A percentile compares a stretch with the other conserved stretches of the same genome.
phyloP scores from a whole-genome alignment of 2,329 filamentous ascomycete genomes.

The Talaromyces sp. region DNA sequence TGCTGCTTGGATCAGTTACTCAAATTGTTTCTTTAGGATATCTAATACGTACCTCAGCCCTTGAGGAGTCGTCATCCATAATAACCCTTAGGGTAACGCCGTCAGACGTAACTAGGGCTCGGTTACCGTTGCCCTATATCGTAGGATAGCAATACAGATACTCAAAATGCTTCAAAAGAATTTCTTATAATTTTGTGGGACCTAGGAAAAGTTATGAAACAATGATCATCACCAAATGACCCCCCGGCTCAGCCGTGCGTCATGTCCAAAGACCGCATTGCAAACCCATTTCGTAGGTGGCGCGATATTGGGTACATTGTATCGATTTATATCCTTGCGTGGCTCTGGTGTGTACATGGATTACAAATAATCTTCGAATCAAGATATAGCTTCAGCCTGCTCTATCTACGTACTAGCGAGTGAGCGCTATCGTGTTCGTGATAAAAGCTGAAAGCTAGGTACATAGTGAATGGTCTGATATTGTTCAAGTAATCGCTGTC shows the following conservation, averaged over 20 bases:
- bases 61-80: not conserved
- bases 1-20: not conserved
- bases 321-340: not conserved
- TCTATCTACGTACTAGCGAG: not conserved
- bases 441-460: not conserved
- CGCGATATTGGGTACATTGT: not conserved
- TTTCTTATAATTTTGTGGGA: not conserved
- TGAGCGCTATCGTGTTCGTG: not conserved
- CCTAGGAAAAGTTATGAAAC: not conserved
- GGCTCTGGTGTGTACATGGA: not conserved
- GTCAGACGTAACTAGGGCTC: not conserved
- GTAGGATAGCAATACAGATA: not conserved
- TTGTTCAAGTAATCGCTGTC: not conserved
- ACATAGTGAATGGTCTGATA: not conserved
- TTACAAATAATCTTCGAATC: not conserved
- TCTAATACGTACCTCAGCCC: too few species aligned
- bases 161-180: not conserved
- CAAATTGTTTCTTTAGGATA: too few species aligned
- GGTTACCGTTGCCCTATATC: not conserved
- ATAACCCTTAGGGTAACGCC: not conserved
- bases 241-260: not conserved
- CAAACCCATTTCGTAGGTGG: too few species aligned
- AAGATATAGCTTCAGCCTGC: not conserved
- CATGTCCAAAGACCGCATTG: not conserved
- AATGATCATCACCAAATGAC: not conserved